Base-by-base conservation (phyloP, 345 rosid species). In the Sapria himalayana region DNA sequence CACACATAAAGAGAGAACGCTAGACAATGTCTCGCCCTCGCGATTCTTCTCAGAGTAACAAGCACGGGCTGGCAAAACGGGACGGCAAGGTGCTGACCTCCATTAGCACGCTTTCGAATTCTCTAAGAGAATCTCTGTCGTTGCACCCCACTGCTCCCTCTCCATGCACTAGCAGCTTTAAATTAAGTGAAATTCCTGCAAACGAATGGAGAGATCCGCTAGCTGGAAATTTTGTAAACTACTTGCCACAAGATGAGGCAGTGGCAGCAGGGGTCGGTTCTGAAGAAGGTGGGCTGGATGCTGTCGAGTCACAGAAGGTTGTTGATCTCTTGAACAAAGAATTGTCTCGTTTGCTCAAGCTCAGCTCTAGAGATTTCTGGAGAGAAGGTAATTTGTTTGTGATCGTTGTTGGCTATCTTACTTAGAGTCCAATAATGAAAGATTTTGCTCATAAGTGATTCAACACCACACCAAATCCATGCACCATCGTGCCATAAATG, bases 211-310 rank as follows among this genome's bases (percentile, higher is more conserved):
- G 1, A 70, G 60, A 27, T 44, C 42, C 19, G 73, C 70, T 39
- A 33, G 39, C 38, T 33, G 84, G 84, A 2, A 65, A 48, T 41
- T 89, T 89, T 56, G 76, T 89, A 0, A 68, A 59, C 52, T 89
- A 82, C 74, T 69, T 89, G 59, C 98, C 84, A 8, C 98, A 82
- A 50, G 98, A 89, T 19, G 98, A 89, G 61, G 94, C 93, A 2
- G 75, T 89, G 39, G 98, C 94, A 0, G 65, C 75, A 0, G 98
- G 98, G 4, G 63, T 79, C 0, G 72, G 73, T 12, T 60, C 91
- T 9, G 78, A 72, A 4, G 73, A 72, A 33, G 98, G 98, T 22
- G 94, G 91, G 21, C 46, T 74, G 57, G 98, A 89, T 69, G 72
- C 94, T 0, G 62, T 76, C 37, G 98, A 82, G 64, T 89, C 98